These are phyloP conservation scores for Heracleum sosnowskyi DNA, from an alignment of 129 eudicot species.

Conservation along the genomic window DNA sequence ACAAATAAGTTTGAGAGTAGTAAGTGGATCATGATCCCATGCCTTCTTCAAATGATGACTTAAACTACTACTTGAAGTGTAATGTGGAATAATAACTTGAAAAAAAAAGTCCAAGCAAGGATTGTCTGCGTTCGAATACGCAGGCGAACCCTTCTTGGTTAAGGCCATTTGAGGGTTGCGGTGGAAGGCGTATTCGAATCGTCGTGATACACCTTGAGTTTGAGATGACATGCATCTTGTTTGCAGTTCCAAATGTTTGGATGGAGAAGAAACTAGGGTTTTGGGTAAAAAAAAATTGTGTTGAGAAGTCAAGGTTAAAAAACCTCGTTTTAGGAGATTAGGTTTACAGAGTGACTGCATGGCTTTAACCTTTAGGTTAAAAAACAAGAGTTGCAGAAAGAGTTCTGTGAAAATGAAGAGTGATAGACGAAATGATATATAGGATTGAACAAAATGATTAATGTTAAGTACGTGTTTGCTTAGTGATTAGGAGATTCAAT, in stretches of 20 bases:
- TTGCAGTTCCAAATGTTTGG: background rate
- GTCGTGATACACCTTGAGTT: background rate
- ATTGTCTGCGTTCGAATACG: background rate
- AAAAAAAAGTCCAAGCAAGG: background rate
- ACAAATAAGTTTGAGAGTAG: slow-evolving; percentile 32
- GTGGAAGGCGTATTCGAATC: background rate
- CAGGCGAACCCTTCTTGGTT: background rate
- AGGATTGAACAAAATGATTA: no score
- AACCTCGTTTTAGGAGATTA: background rate
- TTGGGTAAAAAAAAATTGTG: background rate
- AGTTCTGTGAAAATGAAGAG: background rate
- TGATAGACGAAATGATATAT: no score
- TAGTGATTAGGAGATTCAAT: no score
- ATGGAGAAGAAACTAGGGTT: background rate
- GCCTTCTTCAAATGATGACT: background rate
- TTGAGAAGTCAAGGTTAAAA: background rate
- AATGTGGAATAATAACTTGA: background rate
- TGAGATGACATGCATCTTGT: background rate
- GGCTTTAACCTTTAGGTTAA: background rate
- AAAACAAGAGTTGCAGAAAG: no score
- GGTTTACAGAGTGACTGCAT: background rate
- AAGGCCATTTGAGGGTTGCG: background rate
- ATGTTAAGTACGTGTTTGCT: background rate
- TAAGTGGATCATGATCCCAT: background rate
- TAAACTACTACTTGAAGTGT: background rate